Percentiles rank a stretch among this genome's conserved stretches.
These are phyloP conservation scores for Penicillium glabrum DNA, from an alignment of 2,329 filamentous ascomycete species.

Conservation along the genomic window DNA sequence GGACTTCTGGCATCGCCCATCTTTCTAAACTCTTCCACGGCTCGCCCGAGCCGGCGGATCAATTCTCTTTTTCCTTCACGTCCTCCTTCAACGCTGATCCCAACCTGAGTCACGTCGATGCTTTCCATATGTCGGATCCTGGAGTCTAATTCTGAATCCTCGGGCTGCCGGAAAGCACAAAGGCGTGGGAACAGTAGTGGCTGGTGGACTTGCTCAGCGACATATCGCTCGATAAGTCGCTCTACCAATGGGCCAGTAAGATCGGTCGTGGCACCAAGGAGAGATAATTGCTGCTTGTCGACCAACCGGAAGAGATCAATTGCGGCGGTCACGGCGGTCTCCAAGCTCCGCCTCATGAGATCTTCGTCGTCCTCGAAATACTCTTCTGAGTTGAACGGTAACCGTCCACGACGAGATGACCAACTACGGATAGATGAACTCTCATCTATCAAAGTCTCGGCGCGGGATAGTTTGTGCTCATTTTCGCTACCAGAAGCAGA, in stretches of 20 bases:
- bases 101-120: constrained; percentile 92
- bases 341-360: constrained; percentile 80
- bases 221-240: constrained; percentile 89
- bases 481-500: constrained; percentile 55
- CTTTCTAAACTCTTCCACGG: constrained; percentile 85
- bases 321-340: constrained; percentile 87
- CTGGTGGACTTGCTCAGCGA: constrained; percentile 89
- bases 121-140: constrained; percentile 92
- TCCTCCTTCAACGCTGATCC: constrained; percentile 80
- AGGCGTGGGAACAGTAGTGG: constrained; percentile 78
- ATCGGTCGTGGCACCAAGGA: constrained; percentile 89
- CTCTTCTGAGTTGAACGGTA: constrained; percentile 61
- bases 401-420: constrained; percentile 35
- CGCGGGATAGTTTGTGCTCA: constrained; percentile 23
- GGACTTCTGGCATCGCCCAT: constrained; percentile 75
- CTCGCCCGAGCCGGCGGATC: constrained; percentile 70
- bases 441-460: constrained; percentile 40
- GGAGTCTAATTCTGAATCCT: constrained; percentile 83
- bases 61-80: constrained; percentile 78
- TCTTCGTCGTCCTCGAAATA: constrained; percentile 90
- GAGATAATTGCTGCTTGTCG: constrained; percentile 90
- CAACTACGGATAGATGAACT: constrained; percentile 34
- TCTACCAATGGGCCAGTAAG: constrained; percentile 90
- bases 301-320: constrained; percentile 96
- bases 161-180: constrained; percentile 71